Base-by-base conservation (phyloP, 805 yeast genomes). In the Ogataea ganodermae region DNA sequence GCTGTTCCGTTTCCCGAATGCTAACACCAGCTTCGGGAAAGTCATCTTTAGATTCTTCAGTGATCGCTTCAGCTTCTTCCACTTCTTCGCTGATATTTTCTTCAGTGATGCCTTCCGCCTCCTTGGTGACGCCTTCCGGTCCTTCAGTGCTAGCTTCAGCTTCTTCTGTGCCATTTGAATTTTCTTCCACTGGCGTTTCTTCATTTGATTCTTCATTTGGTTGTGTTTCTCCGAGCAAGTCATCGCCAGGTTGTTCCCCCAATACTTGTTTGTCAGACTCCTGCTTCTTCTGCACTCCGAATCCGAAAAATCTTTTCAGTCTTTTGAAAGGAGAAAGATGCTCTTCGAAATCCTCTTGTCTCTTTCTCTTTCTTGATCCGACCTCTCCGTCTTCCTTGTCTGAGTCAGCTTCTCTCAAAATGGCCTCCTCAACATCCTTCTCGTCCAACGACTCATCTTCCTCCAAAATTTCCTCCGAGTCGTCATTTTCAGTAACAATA, bases 381-480 rank as follows among this genome's bases (percentile, higher is more conserved):
- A 16, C 18, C 31, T 18, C 22, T 17, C 17, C 32, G 16, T 26
- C 6, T 5, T 6, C 26, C 16, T 5, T 22, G 8, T 22, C 16
- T 16, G 33, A 30, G 6, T 30, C 33, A 5, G 17, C 14, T 4
- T n/a, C 17, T n/a, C 14, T 18, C 22, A 38, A 2, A 10, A 42
- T 26, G 4, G 20, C 36, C 13, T 44, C 38, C 12, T 53, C 53
- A 10, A 42, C 52, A 17, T 54, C 52, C 13, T 48, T 36, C 12
- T 35, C 59, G 23, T 49, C 53, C 17, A 35, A 35, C 1, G 33
- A 35, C 2, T 38, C 30, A 13, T 45, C 49, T 8, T 35, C 44
- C 12, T 30, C 31, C 6, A 12, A 4, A 6, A 9, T 16, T 5
- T 12, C 23, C 13, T 45, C 45, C 20, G 33, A 43, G 9, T 44